Base-by-base conservation (phyloP, 768 basidiomycete genomes). In the Kockovaella imperatae region DNA sequence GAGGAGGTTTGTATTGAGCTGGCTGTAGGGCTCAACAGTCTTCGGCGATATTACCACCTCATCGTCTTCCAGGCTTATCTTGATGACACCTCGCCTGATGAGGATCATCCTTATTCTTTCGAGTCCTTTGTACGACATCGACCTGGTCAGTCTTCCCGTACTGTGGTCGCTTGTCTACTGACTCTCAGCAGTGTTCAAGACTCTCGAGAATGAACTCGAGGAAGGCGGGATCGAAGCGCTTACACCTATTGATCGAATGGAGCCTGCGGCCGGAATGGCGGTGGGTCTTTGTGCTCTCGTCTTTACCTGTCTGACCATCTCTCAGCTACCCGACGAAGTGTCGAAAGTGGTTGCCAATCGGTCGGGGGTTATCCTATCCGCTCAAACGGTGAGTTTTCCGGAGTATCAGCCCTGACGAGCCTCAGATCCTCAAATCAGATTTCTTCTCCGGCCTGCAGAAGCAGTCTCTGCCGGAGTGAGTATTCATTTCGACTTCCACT, bases 381-480 rank as follows among this genome's bases (percentile, higher is more conserved):
- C 56, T 6, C 62, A 65, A 17, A 66, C 67, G 0, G 62, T 54
- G 30, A 47, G 56, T 49, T 13, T 1, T 8, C 39, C 23, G 30
- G 14, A 26, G 28, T 42, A 18, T 2, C 21, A n/a, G 42, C 18
- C 48, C 87, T 11, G 86, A 88, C 38, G 1, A 86, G 82, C n/a
- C n/a, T 4, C 88, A 90, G 1, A 95, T 97, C 58, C 75, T 97
- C 63, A 99, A 99, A 75, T 64, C 63, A 3, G 73, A 73, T 52
- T 69, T 72, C 50, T 74, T 74, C 59, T 59, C 64, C 10, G 68
- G 71, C 2, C 67, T 97, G 26, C 95, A 97, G 73, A 97, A 96
- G 75, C 88, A 95, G 82, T 86, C 87, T 3, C 75, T 99, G 2
- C 86, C 90, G 0, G 95, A 97, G 85, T 91, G 52, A 53, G 83